These are phyloP conservation scores for Jacaranda copaia DNA, from an alignment of 257 asterid genomes.

Conservation along the genomic window DNA sequence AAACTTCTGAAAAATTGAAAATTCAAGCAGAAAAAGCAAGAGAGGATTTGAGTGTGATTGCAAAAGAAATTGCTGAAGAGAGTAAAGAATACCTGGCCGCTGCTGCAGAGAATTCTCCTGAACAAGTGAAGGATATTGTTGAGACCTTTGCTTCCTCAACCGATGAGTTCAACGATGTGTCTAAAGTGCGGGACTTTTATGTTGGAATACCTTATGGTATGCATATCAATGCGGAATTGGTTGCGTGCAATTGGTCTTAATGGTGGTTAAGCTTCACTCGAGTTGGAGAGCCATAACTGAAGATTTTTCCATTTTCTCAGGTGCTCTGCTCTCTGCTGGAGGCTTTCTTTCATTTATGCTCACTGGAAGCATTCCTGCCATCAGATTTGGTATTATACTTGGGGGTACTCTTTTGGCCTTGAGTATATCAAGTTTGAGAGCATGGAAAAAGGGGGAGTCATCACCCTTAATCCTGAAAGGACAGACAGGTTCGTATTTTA, in stretches of 20 bases:
- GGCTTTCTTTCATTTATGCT: conserved; percentile 89
- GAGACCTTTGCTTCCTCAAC: conserved; percentile 74
- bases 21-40: conserved; percentile 87
- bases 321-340: conserved; percentile 72
- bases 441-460: conserved; percentile 77
- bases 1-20: conserved; percentile 75
- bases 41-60: conserved; percentile 63
- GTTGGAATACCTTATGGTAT: conserved; percentile 95
- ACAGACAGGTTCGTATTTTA: conserved; percentile 66
- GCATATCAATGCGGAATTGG: conserved; percentile 21
- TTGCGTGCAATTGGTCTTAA: background rate
- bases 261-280: conserved; percentile 20
- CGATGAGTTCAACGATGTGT: conserved; percentile 64
- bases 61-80: conserved; percentile 78
- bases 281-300: background rate
- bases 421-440: conserved; percentile 80
- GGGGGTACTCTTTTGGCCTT: conserved; percentile 86
- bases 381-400: conserved; percentile 85
- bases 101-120: conserved; percentile 84
- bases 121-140: conserved; percentile 80
- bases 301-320: conserved; percentile 46
- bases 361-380: conserved; percentile 76
- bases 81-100: conserved; percentile 66
- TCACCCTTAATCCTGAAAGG: conserved; percentile 74
- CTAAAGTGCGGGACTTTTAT: conserved; percentile 79